Evolutionary conservation across 768 basidiomycete genomes (phyloP).

Genomic region (Pulveroboletus sp.): DNA sequence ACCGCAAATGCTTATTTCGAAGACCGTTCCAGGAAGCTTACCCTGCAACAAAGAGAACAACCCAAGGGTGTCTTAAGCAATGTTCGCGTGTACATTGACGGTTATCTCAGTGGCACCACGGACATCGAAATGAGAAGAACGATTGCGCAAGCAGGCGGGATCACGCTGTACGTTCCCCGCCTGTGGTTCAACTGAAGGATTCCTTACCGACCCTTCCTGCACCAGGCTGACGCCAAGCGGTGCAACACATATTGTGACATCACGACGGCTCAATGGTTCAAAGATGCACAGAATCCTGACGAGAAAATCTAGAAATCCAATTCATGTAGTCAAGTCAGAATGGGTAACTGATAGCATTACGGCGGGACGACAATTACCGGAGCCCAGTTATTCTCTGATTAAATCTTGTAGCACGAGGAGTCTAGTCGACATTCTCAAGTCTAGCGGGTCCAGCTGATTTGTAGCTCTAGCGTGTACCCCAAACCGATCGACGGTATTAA

Average conservation of each 20-base stretch:
- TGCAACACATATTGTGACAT: constrained; percentile 78
- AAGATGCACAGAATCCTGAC: constrained; percentile 67
- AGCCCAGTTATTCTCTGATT: constrained; percentile 54
- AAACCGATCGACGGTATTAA: no score
- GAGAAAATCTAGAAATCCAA: constrained; percentile 43
- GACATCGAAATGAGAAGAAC: constrained; percentile 77
- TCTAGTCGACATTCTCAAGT: constrained; percentile 38
- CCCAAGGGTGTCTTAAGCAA: constrained; percentile 33
- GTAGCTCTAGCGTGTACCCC: not conserved
- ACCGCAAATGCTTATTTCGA: constrained; percentile 38
- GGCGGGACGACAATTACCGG: constrained; percentile 55
- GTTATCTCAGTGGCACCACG: constrained; percentile 65
- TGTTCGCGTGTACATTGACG: constrained; percentile 65
- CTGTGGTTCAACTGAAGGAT: not conserved
- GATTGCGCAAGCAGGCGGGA: constrained; percentile 64
- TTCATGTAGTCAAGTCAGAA: constrained; percentile 68
- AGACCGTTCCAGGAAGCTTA: constrained; percentile 46
- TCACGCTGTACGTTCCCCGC: constrained; percentile 47
- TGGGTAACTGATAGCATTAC: constrained; percentile 70
- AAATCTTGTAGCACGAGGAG: constrained; percentile 36
- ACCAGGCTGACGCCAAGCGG: constrained; percentile 51
- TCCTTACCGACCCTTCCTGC: not conserved
- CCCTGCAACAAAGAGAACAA: constrained; percentile 21
- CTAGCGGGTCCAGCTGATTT: constrained; percentile 14
- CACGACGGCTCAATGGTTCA: constrained; percentile 62